phyloP scores from a whole-genome alignment of 305 asterid species.

The Nicotiana rustica region DNA sequence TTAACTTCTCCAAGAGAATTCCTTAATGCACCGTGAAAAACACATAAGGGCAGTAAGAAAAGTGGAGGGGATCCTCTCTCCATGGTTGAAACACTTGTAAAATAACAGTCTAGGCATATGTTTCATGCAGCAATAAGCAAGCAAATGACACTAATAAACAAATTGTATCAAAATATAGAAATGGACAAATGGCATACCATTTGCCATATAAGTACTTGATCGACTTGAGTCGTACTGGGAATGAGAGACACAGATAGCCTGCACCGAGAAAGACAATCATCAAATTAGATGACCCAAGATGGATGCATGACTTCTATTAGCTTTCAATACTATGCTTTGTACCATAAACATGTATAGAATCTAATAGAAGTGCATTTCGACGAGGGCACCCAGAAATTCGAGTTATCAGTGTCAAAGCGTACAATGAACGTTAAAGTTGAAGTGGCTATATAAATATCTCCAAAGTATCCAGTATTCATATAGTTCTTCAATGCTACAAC shows the following conservation, averaged over 20 bases:
- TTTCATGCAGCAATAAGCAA: not conserved
- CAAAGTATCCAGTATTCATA: slow-evolving; percentile 97
- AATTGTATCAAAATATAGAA: not conserved
- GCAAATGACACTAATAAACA: not conserved
- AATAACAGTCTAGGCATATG: too few species aligned
- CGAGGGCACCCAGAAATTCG: slow-evolving; percentile 98
- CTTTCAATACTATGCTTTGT: not conserved
- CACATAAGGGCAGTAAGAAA: not conserved
- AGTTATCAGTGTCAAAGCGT: slow-evolving; percentile 89
- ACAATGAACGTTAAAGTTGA: slow-evolving; percentile 90
- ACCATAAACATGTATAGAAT: slow-evolving; percentile 24
- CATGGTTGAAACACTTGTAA: too few species aligned
- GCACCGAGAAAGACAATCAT: slow-evolving; percentile 39
- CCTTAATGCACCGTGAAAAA: not conserved
- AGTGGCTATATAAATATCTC: slow-evolving; percentile 87
- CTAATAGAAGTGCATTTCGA: slow-evolving; percentile 87
- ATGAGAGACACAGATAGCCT: slow-evolving; percentile 85
- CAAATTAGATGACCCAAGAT: not conserved
- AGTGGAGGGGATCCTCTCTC: not conserved
- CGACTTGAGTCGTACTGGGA: slow-evolving; percentile 76
- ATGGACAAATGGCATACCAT: slow-evolving; percentile 58
- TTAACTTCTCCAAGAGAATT: not conserved
- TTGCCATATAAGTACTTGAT: slow-evolving; percentile 75
- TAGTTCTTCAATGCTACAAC: slow-evolving; percentile 80
- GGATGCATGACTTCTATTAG: not conserved